Evolutionary conservation across 2,329 filamentous ascomycete genomes (phyloP), one percentile per base, ranked within the genome.

Genomic region (Penicillium sp.): DNA sequence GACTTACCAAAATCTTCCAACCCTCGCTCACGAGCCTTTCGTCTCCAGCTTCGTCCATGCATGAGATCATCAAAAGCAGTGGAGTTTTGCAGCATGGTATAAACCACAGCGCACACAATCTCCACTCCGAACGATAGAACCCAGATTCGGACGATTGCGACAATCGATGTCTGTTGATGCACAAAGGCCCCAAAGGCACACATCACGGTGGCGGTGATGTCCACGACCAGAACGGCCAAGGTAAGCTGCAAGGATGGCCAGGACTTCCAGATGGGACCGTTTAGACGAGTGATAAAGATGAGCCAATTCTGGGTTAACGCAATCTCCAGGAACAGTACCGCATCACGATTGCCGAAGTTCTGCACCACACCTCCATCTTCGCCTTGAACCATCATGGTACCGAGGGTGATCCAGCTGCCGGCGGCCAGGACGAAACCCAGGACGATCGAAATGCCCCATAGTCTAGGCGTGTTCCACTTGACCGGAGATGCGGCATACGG

Each of bases 301-400:
- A 94, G 77, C 87, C 88, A 94, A 72, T 93, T 95, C 75, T 94
- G 85, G 44, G 87, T 89, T 37, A 94, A 77, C 9, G 85, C 86
- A 65, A 94, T 85, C 70, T 94, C 79, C 25, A 95, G 80, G 77
- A 94, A 94, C 57, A 95, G 69, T 41, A 94, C 80, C 54, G 81
- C 79, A 54, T 94, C 85, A 38, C 85, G 71, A 61, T 82, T 77
- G 76, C 87, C 87, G 55, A 83, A 85, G 71, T 92, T 90, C 75
- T 94, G 84, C 50, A 89, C 84, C 55, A 94, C 90, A 76, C 87
- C 87, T 55, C 84, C 84, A 52, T 84, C 68, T 56, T 81, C 69
- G 48, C 76, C 74, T 48, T 76, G 69, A 57, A 63, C 77, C 68
- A 79, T 79, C 78, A 94, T 89, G 54, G 87, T 93, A 35, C 84